Base-by-base conservation (phyloP, 257 asterid genomes). In the Fraxinus excelsior region DNA sequence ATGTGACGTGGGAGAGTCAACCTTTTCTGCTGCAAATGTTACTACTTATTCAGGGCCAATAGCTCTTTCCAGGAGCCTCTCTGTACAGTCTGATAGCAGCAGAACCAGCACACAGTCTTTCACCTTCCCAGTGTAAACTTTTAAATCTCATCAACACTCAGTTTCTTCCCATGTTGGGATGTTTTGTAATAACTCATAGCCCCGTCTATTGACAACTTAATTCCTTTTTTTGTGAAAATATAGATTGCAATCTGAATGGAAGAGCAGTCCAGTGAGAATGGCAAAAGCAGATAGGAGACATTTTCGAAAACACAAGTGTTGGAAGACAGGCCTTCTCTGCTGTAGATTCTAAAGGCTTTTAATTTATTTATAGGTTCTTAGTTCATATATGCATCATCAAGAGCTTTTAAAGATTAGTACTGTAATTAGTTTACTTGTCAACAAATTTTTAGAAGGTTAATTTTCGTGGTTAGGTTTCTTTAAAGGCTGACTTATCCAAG, bases 241-340 rank as follows among this genome's bases (percentile, higher is more conserved):
- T 94, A 92, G 98, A 74, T 82, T 94, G 78, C 97, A 84, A 75
- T 44, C 86, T 12, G 98, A 92, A 80, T 94, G 96, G 97, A 91
- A 84, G 28, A 83, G 90, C 83, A 94, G 97, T 85, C 98, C 98
- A 0, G 94, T 84, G 53, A 84, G 96, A 65, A 90, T 92, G 96
- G 83, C 78, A 14, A 87, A 88, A 76, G 90, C 88, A 10, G 94
- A 88, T 1, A 70, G 88, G 77, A 82, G 88, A 51, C 86, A 85
- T 77, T 80, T 80, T 19, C 86, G 87, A 46, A 91, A 84, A 72
- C 92, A 84, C 56, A 85, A 49, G 82, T 83, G 94, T 34, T 94
- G 98, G 98, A 92, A 79, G 82, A 86, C 89, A 67, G 94, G 97
- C 74, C 78, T 89, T 74, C 82, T 90, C 73, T 94, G 97, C 87